Base-by-base conservation (phyloP, 1,284 basidiomycete species). In the Chondrostereum purpureum region DNA sequence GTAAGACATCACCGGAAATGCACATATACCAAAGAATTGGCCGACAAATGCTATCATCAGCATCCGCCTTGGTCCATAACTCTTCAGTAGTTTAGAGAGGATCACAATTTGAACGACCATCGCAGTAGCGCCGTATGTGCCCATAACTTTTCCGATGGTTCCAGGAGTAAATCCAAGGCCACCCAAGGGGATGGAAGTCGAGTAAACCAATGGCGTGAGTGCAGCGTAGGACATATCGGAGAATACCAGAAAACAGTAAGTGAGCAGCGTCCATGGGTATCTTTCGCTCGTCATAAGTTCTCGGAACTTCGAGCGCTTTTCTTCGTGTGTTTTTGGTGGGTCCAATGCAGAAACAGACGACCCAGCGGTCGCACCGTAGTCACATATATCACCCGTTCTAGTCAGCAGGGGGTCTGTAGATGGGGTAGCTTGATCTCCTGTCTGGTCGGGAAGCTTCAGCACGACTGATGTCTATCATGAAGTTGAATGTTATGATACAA, bases 71-170 rank as follows among this genome's bases (percentile, higher is more conserved):
- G 50, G 35, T n/a, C 50, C 50, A n/a, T 48, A 16, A 14, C 27
- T 41, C 27, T 46, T 48, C 5, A 51, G 41, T 3, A 51, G 3
- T n/a, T 24, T 33, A 6, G 41, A 45, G 12, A 48, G 18, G 19
- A 48, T 36, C 3, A 45, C 27, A 1, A 48, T 43, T n/a, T 55
- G 50, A 23, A 52, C 43, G n/a, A 51, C 36, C 44, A 53, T 44
- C 67, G 55, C 27, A 62, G 65, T 4, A 60, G 68, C 27, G 60
- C 57, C 58, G 39, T 42, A 53, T 4, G 44, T 48, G 5, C 53
- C 55, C 44, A 61, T 44, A 21, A 56, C 54, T 13, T 48, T 41
- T 1, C 60, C 60, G 22, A 60, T 58, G 12, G 40, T 45, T 14
- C 52, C 50, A 10, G 58, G 52, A 11, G 47, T 23, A 43, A 61